These are phyloP conservation scores for Gypsophila paniculata DNA, from an alignment of 179 eudicot genomes.

Conservation along the genomic window DNA sequence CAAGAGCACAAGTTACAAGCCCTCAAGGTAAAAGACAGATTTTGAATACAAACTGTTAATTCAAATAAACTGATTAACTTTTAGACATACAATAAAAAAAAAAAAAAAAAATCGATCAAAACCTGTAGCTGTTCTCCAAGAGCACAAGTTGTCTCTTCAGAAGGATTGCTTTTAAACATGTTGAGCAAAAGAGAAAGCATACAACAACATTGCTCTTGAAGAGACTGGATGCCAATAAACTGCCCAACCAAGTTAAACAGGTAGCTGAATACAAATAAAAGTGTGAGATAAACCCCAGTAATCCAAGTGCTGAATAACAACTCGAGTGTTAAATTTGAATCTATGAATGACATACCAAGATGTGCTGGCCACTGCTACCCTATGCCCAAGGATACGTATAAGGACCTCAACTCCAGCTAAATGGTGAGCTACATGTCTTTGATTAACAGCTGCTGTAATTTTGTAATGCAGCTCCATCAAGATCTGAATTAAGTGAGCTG, in stretches of 20 bases:
- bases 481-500: conserved; percentile 44
- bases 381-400: conserved; percentile 63
- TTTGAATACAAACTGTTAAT: not conserved
- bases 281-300: conserved; percentile 13
- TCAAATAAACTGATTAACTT: not conserved
- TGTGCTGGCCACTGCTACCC: conserved; percentile 79
- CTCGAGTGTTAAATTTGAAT: not conserved
- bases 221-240: conserved; percentile 48
- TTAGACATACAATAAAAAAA: no score
- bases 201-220: conserved; percentile 74
- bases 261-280: conserved; percentile 50
- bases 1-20: no score
- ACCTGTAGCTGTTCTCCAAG: conserved; percentile 98
- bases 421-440: conserved; percentile 70
- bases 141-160: conserved; percentile 52
- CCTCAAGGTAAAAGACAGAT: not conserved
- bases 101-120: conserved; percentile 9
- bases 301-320: not conserved
- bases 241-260: conserved; percentile 78
- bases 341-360: conserved; percentile 46
- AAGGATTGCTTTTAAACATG: conserved; percentile 43
- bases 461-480: conserved; percentile 86
- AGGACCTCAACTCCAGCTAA: conserved; percentile 88
- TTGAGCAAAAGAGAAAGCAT: conserved; percentile 65
- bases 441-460: conserved; percentile 68